A percentile compares a stretch with the other conserved stretches of the same genome.
Conservation (phyloP, 78 protist species). For the Dictyostelium intermedium region DNA sequence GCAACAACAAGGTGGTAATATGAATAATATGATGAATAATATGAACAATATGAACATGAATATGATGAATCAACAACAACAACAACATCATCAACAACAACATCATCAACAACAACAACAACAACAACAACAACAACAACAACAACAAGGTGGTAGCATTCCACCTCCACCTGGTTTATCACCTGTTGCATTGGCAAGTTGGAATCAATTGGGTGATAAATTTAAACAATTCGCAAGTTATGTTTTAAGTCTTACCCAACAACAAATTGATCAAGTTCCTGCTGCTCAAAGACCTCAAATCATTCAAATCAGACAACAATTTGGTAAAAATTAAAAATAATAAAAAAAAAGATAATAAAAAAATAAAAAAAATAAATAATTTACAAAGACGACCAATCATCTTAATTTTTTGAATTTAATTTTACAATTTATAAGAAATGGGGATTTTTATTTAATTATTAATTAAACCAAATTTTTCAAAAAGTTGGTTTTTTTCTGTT, state of each 20-base stretch:
- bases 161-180: conserved; percentile 72
- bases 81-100: not conserved
- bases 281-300: conserved; percentile 11
- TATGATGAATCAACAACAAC: not conserved
- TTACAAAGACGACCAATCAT: too few species aligned
- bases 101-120: not conserved
- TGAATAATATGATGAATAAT: not conserved
- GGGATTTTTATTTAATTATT: too few species aligned
- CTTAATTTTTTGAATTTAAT: too few species aligned
- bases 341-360: not conserved
- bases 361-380: not conserved
- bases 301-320: conserved; percentile 9
- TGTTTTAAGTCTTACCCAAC: conserved; percentile 26
- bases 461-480: not conserved
- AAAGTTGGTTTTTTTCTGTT: not conserved
- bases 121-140: not conserved
- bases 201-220: conserved; percentile 36
- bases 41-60: conserved; percentile 17
- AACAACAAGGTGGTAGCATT: not conserved
- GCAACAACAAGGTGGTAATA: not conserved
- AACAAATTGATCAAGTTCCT: conserved; percentile 33
- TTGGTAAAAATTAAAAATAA: not conserved
- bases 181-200: conserved; percentile 21
- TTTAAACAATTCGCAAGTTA: conserved; percentile 13
- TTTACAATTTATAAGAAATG: too few species aligned